Percentiles rank a stretch among this genome's conserved stretches.
Conservation (phyloP, 768 basidiomycete species). For the Boletellus emodensis region DNA sequence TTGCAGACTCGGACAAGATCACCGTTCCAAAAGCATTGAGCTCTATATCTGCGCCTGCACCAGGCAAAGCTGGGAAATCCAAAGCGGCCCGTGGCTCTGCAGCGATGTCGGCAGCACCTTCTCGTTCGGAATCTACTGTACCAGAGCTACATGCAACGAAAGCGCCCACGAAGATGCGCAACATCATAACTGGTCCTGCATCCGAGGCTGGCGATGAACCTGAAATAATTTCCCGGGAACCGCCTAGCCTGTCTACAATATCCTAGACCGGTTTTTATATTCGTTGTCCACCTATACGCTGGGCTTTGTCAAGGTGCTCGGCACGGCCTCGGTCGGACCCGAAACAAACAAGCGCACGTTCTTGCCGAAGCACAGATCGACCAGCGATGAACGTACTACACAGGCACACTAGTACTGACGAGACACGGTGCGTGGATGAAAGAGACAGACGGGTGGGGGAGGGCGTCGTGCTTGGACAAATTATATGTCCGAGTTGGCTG, state of each 20-base stretch:
- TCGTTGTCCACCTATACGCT: constrained; percentile 5
- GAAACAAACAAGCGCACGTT: constrained; percentile 9
- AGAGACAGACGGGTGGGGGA: too few relatives aligned
- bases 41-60: constrained; percentile 46
- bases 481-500: too few relatives aligned
- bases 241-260: constrained; percentile 12
- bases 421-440: too few relatives aligned
- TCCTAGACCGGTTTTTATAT: constrained; percentile 16
- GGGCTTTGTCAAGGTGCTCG: constrained; percentile 50
- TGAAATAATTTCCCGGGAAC: constrained; percentile 32
- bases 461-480: too few relatives aligned
- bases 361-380: constrained; percentile 9
- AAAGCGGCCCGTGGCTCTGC: constrained; percentile 37
- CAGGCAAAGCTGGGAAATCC: constrained; percentile 40
- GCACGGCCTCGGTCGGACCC: constrained; percentile 39
- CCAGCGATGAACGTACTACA: not conserved
- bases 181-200: constrained; percentile 48
- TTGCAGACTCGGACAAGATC: constrained; percentile 27
- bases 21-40: constrained; percentile 36
- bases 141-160: constrained; percentile 44
- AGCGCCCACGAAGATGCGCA: constrained; percentile 65
- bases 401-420: not conserved
- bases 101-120: constrained; percentile 48
- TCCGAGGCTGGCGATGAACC: constrained; percentile 50
- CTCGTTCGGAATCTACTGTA: constrained; percentile 52